A percentile compares a stretch with the other conserved stretches of the same genome.
phyloP scores from a whole-genome alignment of 202 grass and related monocot genomes.

The Tripidium arundinaceum region DNA sequence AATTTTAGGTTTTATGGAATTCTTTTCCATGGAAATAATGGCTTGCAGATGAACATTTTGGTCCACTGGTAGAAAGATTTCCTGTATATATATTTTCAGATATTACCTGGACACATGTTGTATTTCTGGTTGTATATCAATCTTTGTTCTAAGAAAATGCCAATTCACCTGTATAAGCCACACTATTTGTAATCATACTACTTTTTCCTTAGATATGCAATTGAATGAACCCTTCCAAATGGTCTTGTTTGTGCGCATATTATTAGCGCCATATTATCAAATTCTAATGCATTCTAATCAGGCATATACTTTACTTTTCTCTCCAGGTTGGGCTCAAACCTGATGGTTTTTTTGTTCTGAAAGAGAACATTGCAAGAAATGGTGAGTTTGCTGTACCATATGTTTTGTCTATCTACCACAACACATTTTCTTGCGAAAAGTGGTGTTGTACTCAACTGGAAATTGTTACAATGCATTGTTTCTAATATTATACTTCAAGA shows the following conservation, averaged over 20 bases:
- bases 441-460: neutral
- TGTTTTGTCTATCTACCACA: neutral
- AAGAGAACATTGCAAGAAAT: slow-evolving; percentile 83
- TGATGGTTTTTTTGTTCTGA: slow-evolving; percentile 90
- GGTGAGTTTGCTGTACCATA: slow-evolving; percentile 46
- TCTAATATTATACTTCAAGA: neutral
- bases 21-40: neutral
- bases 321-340: slow-evolving; percentile 86
- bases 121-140: neutral
- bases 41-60: neutral
- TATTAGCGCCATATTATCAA: neutral
- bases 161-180: neutral
- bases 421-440: neutral
- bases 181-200: neutral
- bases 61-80: neutral
- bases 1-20: slow-evolving; percentile 4
- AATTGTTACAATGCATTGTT: neutral
- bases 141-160: neutral
- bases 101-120: neutral
- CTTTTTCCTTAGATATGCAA: neutral
- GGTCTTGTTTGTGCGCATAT: neutral
- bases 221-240: neutral
- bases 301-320: neutral
- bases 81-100: neutral
- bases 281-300: slow-evolving; percentile 12